Percentiles rank a stretch among this genome's conserved stretches.
Evolutionary conservation across 208 protist species (phyloP).

Genomic region (Balamuthia mandrillaris): DNA sequence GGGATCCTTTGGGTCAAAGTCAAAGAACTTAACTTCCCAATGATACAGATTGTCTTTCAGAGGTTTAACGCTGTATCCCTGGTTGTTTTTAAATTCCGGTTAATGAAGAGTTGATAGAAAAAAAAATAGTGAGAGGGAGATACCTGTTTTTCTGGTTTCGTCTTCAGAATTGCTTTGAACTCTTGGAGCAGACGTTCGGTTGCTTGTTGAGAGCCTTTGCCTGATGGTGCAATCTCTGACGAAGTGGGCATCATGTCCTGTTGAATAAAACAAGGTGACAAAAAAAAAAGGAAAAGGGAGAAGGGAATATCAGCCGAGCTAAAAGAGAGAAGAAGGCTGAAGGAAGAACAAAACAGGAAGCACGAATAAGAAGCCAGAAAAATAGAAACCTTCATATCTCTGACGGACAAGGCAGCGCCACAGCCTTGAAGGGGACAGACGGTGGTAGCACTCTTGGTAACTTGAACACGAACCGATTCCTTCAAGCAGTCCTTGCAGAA

Average conservation of each 20-base stretch:
- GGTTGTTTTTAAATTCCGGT: background rate
- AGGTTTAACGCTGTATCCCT: slow-evolving; percentile 59
- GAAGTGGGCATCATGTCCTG: slow-evolving; percentile 62
- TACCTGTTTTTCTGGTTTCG: slow-evolving; percentile 38
- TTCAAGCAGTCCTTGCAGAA: slow-evolving; percentile 39
- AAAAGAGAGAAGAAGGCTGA: background rate
- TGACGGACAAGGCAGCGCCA: background rate
- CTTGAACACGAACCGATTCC: background rate
- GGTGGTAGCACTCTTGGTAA: background rate
- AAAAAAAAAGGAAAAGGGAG: too few relatives aligned
- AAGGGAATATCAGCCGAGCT: too few relatives aligned
- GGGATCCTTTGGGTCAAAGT: slow-evolving; percentile 52
- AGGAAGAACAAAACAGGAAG: background rate
- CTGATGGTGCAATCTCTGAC: slow-evolving; percentile 83
- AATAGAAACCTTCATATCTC: slow-evolving; percentile 29
- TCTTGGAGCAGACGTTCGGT: slow-evolving; percentile 75
- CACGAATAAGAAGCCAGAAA: background rate
- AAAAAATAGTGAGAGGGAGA: background rate
- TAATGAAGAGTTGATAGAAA: background rate
- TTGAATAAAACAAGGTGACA: too few relatives aligned
- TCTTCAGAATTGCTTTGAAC: slow-evolving; percentile 79
- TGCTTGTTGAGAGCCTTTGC: slow-evolving; percentile 83
- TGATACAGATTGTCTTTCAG: slow-evolving; percentile 61
- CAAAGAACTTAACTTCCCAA: slow-evolving; percentile 68
- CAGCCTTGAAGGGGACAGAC: slow-evolving; percentile 28